Conservation (phyloP, 805 yeast genomes). For the Candida parachauliodes region DNA sequence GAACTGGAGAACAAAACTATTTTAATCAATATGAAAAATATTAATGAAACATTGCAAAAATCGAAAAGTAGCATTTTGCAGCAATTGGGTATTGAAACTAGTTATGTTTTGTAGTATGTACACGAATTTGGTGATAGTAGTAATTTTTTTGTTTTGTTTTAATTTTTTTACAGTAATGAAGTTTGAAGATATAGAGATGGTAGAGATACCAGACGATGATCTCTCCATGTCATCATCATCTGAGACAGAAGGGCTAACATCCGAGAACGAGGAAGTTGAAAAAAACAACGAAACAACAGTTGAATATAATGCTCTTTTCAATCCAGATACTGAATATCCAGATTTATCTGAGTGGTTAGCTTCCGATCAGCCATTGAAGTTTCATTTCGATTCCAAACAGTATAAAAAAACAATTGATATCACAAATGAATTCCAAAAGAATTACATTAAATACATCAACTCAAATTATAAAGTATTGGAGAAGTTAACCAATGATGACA, state of each 20-base stretch:
- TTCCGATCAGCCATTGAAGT: conserved; percentile 29
- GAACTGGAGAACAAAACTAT: background rate
- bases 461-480: conserved; percentile 52
- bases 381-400: conserved; percentile 42
- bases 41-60: background rate
- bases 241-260: conserved; percentile 25
- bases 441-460: conserved; percentile 47
- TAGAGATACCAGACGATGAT: conserved; percentile 38
- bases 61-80: background rate
- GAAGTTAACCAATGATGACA: conserved; percentile 15
- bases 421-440: conserved; percentile 35
- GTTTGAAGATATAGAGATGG: conserved; percentile 42
- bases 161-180: conserved; percentile 1
- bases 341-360: conserved; percentile 47
- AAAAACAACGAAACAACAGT: background rate
- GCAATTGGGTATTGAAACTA: conserved; percentile 1
- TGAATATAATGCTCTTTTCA: conserved; percentile 6
- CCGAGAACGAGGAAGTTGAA: background rate
- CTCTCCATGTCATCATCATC: conserved; percentile 19
- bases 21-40: background rate
- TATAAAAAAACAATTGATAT: conserved; percentile 30
- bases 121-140: conserved; percentile 6
- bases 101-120: background rate
- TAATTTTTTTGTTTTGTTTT: conserved; percentile 3
- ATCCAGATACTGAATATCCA: conserved; percentile 22